These are phyloP conservation scores for Anthracocystis walkeri DNA, from an alignment of 1,284 basidiomycete species.

Conservation along the genomic window DNA sequence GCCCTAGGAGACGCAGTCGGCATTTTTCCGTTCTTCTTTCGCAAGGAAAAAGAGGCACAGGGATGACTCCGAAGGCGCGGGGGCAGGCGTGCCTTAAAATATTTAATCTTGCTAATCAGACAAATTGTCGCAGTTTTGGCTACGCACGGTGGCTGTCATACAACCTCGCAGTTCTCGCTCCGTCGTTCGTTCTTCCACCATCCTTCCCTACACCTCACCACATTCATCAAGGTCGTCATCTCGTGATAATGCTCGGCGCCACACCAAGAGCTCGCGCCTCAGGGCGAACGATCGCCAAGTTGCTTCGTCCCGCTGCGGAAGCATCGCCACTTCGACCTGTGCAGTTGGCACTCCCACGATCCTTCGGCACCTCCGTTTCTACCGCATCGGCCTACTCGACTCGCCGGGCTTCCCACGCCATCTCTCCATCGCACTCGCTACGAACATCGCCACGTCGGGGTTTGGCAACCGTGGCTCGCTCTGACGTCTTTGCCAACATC, in stretches of 20 bases:
- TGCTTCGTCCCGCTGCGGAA: slow-evolving; percentile 23
- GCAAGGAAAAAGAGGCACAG: background rate
- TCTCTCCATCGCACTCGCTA: background rate
- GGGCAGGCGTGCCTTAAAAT: background rate
- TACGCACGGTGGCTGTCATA: slow-evolving; percentile 4
- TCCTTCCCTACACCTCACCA: background rate
- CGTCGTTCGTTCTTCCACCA: background rate
- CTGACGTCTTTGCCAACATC: slow-evolving; percentile 71
- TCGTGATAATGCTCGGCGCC: slow-evolving; percentile 17
- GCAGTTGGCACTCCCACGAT: slow-evolving; percentile 18
- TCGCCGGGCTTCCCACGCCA: slow-evolving; percentile 2
- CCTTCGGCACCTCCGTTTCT: slow-evolving; percentile 31
- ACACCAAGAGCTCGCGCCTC: slow-evolving; percentile 27
- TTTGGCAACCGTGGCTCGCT: slow-evolving; percentile 74
- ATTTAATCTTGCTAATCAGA: slow-evolving; percentile 22
- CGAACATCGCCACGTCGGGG: slow-evolving; percentile 13
- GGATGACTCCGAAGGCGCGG: slow-evolving; percentile 34
- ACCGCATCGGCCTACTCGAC: slow-evolving; percentile 17
- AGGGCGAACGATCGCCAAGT: slow-evolving; percentile 21
- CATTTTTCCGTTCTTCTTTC: slow-evolving; percentile 1
- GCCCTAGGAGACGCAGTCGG: background rate
- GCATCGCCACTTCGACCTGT: slow-evolving; percentile 15
- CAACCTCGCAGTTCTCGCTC: background rate
- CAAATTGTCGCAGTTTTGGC: background rate
- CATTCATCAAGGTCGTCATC: background rate